These are phyloP conservation scores for Phoenix dactylifera DNA, from an alignment of 176 grass and related monocot genomes.

Conservation along the genomic window DNA sequence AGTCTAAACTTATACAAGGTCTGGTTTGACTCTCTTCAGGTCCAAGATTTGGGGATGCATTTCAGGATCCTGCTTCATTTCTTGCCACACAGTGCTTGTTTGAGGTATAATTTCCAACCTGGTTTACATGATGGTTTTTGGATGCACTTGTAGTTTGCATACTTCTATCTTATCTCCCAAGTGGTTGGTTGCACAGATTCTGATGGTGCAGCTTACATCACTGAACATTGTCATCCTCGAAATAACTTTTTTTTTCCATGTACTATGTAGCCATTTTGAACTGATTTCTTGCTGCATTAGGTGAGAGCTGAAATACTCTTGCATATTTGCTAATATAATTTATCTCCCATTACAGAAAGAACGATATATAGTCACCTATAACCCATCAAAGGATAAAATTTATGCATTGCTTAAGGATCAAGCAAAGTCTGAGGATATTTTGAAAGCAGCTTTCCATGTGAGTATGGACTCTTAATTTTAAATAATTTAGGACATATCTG, in stretches of 20 bases:
- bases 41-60: conserved; percentile 86
- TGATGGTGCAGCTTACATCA: too few relatives aligned
- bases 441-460: conserved; percentile 98
- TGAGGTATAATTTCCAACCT: conserved; percentile 37
- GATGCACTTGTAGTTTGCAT: too few relatives aligned
- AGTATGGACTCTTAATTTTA: conserved; percentile 18
- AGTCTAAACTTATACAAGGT: background rate
- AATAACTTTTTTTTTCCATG: background rate
- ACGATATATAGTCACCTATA: conserved; percentile 95
- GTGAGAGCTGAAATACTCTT: background rate
- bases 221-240: too few relatives aligned
- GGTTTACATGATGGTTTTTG: too few relatives aligned
- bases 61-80: conserved; percentile 91
- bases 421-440: conserved; percentile 94
- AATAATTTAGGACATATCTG: conserved; percentile 3
- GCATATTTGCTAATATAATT: background rate
- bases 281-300: too few relatives aligned
- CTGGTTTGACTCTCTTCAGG: conserved; percentile 37
- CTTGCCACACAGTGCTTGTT: conserved; percentile 65
- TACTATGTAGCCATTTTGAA: background rate
- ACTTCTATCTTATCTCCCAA: too few relatives aligned
- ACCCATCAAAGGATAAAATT: conserved; percentile 93
- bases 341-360: conserved; percentile 46
- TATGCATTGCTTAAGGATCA: conserved; percentile 99
- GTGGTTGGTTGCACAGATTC: too few relatives aligned